Percentiles rank a stretch among this genome's conserved stretches.
Conservation (phyloP, 108 stramenopile species). For the Cyclostephanos tholiformis region DNA sequence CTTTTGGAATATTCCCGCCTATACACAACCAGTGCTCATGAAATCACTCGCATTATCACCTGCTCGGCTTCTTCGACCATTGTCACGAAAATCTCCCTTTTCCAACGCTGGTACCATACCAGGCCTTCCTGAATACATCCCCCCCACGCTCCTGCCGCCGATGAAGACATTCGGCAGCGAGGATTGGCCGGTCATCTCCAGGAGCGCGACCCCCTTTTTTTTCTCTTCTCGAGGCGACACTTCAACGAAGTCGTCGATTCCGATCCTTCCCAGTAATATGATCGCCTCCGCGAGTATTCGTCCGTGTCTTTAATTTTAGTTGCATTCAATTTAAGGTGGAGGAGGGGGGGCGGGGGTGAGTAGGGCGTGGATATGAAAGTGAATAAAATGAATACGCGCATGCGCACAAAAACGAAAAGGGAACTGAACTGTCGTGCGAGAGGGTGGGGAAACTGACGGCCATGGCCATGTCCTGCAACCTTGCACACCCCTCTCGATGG, state of each 20-base stretch:
- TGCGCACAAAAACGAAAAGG: too few species aligned
- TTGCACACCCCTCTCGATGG: too few species aligned
- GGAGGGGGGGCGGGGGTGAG: too few species aligned
- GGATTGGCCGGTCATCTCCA: constrained; percentile 71
- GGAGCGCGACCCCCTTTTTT: constrained; percentile 65
- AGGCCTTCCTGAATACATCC: constrained; percentile 71
- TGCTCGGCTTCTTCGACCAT: constrained; percentile 33
- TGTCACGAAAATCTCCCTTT: constrained; percentile 35
- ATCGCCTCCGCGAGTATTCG: constrained; percentile 61
- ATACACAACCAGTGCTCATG: too few species aligned
- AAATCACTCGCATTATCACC: constrained; percentile 1
- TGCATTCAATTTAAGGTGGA: too few species aligned
- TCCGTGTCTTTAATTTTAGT: constrained; percentile 57
- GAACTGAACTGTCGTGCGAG: too few species aligned
- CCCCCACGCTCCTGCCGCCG: constrained; percentile 63
- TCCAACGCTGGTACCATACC: constrained; percentile 64
- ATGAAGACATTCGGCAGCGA: constrained; percentile 75
- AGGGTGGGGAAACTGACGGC: too few species aligned
- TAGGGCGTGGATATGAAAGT: too few species aligned
- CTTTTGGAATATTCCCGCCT: too few species aligned
- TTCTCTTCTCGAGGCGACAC: constrained; percentile 66
- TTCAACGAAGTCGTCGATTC: constrained; percentile 50
- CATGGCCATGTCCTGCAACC: too few species aligned
- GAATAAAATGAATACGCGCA: too few species aligned
- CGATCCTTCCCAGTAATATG: constrained; percentile 51